Base-by-base conservation (phyloP, 2,329 filamentous ascomycete species). In the Hypocrella siamensis region DNA sequence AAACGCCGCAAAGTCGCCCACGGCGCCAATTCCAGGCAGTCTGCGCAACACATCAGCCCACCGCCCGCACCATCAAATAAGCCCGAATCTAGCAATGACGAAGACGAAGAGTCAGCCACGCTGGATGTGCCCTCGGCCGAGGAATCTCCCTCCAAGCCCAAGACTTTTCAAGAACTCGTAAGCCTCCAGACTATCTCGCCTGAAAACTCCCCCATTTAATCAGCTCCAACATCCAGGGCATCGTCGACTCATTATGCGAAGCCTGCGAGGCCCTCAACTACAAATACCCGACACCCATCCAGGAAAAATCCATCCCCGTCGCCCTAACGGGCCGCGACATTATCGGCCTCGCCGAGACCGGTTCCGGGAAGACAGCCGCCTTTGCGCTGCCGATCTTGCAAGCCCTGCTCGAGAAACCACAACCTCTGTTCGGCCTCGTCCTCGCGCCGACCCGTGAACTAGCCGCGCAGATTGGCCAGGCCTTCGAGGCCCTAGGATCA, bases 361-460 rank as follows among this genome's bases (percentile, higher is more conserved):
- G 90, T 43, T 85, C 77, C 48, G 90, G 90, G 57, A 98, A 96
- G 62, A 96, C 90, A 0, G 88, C 85, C 6, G 86, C 90, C 0
- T 98, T 96, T 52, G 85, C 84, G 1, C 63, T 98, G 3, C 90
- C 90, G 1, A 92, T 98, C 25, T 68, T 98, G 3, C 86, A 94
- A 52, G 75, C 80, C 3, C 70, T 98, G 2, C 79, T 96, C 58
- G 80, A 90, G 34, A 83, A 85, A 45, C 86, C 86, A 0, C 80
- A 85, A 43, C 66, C 83, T 3, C 63, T 93, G 29, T 94, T 90
- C 47, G 81, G 79, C n/a, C 74, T 96, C 30, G 74, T 96, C 16
- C 67, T 98, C 15, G 86, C 90, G 1, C 90, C 90, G 0, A 98
- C 90, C 4, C 77, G 90, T 51, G 90, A 98, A 61, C 56, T 98